Evolutionary conservation across 2,329 filamentous ascomycete species (phyloP).

Genomic region (Colletotrichum sp.): DNA sequence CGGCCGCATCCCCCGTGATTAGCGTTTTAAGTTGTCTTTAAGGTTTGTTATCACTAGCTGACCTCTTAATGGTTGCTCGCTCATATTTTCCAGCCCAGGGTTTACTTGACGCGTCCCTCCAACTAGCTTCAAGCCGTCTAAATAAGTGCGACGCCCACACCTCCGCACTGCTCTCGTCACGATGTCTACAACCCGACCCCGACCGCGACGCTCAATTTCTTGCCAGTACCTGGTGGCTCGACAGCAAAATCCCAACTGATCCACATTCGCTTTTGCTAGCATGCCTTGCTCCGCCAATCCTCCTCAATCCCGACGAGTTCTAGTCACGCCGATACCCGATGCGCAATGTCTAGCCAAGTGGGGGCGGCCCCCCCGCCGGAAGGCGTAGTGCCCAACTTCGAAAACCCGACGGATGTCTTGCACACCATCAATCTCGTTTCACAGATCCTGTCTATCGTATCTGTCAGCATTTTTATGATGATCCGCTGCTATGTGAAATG

Average conservation of each 20-base stretch:
- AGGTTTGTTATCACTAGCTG: not conserved
- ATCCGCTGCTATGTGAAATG: slow-evolving; percentile 30
- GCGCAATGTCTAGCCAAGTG: slow-evolving; percentile 5
- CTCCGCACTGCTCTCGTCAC: fast-evolving
- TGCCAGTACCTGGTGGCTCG: not conserved
- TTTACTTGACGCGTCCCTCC: fast-evolving
- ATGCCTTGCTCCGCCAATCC: not conserved
- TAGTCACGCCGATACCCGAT: not conserved
- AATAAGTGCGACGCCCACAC: not conserved
- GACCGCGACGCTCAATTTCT: not conserved
- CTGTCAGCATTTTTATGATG: slow-evolving; percentile 29
- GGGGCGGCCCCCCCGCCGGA: slow-evolving; percentile 26
- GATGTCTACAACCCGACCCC: no score
- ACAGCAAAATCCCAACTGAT: not conserved
- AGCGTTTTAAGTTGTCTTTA: not conserved
- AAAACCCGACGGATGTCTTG: slow-evolving; percentile 30
- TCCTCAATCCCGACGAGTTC: not conserved
- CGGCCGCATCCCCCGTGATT: not conserved
- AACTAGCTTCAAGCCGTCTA: not conserved
- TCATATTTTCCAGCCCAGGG: not conserved
- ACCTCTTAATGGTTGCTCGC: not conserved
- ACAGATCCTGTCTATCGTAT: slow-evolving; percentile 30
- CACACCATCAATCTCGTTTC: slow-evolving; percentile 30
- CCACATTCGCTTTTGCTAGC: not conserved
- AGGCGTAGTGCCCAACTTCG: slow-evolving; percentile 28